A percentile compares a stretch with the other conserved stretches of the same genome.
These are phyloP conservation scores for Paraconiothyrium brasiliense DNA, from an alignment of 2,329 filamentous ascomycete species.

Conservation along the genomic window DNA sequence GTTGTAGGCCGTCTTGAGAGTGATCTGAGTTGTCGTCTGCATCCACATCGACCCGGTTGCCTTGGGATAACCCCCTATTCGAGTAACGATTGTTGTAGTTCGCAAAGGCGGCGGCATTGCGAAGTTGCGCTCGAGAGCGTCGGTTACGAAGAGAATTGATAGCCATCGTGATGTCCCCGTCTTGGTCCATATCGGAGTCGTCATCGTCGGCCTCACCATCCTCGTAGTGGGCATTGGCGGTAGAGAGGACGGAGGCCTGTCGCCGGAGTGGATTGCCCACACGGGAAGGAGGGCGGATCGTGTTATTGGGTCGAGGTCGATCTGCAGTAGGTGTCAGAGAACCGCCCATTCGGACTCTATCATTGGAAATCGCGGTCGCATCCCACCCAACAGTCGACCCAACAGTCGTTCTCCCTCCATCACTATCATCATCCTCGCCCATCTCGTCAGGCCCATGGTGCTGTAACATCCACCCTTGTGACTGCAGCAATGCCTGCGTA, in stretches of 20 bases:
- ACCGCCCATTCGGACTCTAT: slow-evolving; percentile 55
- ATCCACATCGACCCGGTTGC: slow-evolving; percentile 42
- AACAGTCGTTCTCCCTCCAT: slow-evolving; percentile 56
- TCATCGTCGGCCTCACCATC: slow-evolving; percentile 55
- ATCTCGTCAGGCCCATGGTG: slow-evolving; percentile 49
- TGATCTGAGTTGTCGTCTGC: slow-evolving; percentile 52
- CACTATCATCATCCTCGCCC: slow-evolving; percentile 52
- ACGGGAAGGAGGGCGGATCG: slow-evolving; percentile 52
- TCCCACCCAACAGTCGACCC: slow-evolving; percentile 59
- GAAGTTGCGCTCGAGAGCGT: slow-evolving; percentile 47
- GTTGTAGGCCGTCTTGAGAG: slow-evolving; percentile 43
- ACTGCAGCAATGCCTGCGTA: slow-evolving; percentile 46
- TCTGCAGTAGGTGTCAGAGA: slow-evolving; percentile 60
- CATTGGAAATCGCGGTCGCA: slow-evolving; percentile 56
- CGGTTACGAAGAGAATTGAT: slow-evolving; percentile 46
- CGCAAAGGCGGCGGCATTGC: slow-evolving; percentile 35
- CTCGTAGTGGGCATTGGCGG: slow-evolving; percentile 49
- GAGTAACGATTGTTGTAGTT: slow-evolving; percentile 36
- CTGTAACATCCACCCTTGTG: slow-evolving; percentile 51
- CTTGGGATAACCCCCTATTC: slow-evolving; percentile 35
- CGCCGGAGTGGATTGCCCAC: slow-evolving; percentile 47
- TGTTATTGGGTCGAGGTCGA: slow-evolving; percentile 52
- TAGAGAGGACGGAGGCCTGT: slow-evolving; percentile 48
- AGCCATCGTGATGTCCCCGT: slow-evolving; percentile 49
- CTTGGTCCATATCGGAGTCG: slow-evolving; percentile 50